These are phyloP conservation scores for Apiotrichum mycotoxinovorans DNA, from an alignment of 1,284 basidiomycete species.

Conservation along the genomic window DNA sequence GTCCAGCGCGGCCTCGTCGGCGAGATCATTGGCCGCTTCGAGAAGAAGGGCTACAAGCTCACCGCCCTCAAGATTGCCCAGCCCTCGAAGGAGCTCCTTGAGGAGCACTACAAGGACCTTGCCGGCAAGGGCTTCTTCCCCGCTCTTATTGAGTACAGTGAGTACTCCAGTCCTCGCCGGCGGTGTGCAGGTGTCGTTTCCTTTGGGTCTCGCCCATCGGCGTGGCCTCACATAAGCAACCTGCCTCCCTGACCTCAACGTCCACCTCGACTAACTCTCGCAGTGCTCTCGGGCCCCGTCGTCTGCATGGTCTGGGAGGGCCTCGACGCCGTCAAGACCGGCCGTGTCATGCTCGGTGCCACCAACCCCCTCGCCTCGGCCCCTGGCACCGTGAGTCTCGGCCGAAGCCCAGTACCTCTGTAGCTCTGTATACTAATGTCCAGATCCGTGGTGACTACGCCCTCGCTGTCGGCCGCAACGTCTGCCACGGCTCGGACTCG, in stretches of 20 bases:
- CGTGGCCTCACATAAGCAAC: no score
- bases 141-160: slow-evolving; percentile 77
- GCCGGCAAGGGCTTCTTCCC: slow-evolving; percentile 89
- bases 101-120: slow-evolving; percentile 91
- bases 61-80: slow-evolving; percentile 80
- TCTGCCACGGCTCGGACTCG: slow-evolving; percentile 62
- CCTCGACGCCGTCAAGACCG: slow-evolving; percentile 92
- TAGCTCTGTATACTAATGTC: no score
- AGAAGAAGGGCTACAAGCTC: slow-evolving; percentile 87
- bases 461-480: slow-evolving; percentile 51
- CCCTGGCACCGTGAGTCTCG: slow-evolving; percentile 58
- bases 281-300: slow-evolving; percentile 86
- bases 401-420: no score
- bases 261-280: not conserved
- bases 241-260: no score
- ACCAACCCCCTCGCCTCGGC: slow-evolving; percentile 93
- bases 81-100: slow-evolving; percentile 72
- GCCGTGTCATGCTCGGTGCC: slow-evolving; percentile 90
- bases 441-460: slow-evolving; percentile 85
- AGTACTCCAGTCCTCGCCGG: slow-evolving; percentile 12
- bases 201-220: no score
- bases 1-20: slow-evolving; percentile 94
- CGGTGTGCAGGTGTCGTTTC: no score
- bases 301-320: slow-evolving; percentile 97
- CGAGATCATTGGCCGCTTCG: slow-evolving; percentile 88